Base-by-base conservation (phyloP, 352 stramenopile species). In the Pythium apleroticum region DNA sequence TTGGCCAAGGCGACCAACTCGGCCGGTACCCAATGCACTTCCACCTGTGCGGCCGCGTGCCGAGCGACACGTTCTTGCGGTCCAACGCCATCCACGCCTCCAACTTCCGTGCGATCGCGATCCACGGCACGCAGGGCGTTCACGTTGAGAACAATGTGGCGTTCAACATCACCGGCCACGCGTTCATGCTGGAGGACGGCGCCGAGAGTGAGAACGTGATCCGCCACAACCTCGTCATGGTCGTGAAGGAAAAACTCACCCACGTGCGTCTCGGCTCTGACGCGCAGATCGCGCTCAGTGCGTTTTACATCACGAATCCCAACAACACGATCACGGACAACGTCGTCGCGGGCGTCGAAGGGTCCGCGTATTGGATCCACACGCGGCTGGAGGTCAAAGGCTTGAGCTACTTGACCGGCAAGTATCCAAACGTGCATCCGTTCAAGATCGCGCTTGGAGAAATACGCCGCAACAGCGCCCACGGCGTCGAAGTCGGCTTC, bases 161-260 rank as follows among this genome's bases (percentile, higher is more conserved):
- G 22, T 87, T 63, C 67, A 77, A 85, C 54, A 76, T 84, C 35
- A 68, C 67, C 2, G 80, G 76, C 15, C 76, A 86, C 54, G 71
- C 74, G 1, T 46, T 86, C 4, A 82, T 86, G 66, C 59, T 90
- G 10, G 80, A 91, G 68, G 80, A 89, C 63, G 82, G 84, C 25
- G 73, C 67, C 15, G 84, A 91, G 54, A 66, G 53, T n/a, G 71
- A 72, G 54, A 91, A 90, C 66, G 56, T 58, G 0, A 81, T 93
- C 30, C 37, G 56, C 14, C 27, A 76, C 30, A 93, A 93, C 57
- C 60, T 90, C 4, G 62, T 84, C 4, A 67, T 74, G 31, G 62
- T 77, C 8, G 75, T 83, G 6, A 57, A 60, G 7, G 65, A 79
- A 30, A 81, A 81, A 57, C 53, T 62, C 4, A 68, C 52, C 9